Percentiles rank a stretch among this genome's conserved stretches.
phyloP scores from a whole-genome alignment of 495 filamentous ascomycete species.

The Patellaria atrata region DNA sequence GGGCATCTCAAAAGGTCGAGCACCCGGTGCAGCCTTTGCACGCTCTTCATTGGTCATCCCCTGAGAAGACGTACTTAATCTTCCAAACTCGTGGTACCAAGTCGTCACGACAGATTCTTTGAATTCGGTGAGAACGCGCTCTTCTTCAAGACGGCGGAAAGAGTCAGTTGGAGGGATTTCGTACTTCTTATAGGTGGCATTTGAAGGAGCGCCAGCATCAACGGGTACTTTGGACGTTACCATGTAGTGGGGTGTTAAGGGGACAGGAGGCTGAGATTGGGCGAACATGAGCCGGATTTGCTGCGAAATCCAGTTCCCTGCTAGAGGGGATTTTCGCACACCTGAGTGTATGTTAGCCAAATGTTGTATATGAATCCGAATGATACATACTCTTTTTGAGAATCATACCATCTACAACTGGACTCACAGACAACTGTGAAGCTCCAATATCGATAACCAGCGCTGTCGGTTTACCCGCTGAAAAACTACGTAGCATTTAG shows the following conservation, averaged over 20 bases:
- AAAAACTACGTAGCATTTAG: conserved; percentile 43
- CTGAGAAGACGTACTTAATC: conserved; percentile 40
- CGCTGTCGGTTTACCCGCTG: conserved; percentile 79
- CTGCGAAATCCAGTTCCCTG: conserved; percentile 75
- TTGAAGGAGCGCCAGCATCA: conserved; percentile 69
- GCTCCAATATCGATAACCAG: conserved; percentile 88
- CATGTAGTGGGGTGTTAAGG: conserved; percentile 73
- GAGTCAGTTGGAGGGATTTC: conserved; percentile 48
- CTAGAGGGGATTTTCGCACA: conserved; percentile 66
- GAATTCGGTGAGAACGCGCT: conserved; percentile 85
- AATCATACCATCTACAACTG: conserved; percentile 87
- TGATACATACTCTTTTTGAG: conserved; percentile 48
- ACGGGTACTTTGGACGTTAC: conserved; percentile 74
- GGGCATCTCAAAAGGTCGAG: conserved; percentile 92
- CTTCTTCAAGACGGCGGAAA: conserved; percentile 74
- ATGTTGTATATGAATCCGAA: conserved; percentile 4
- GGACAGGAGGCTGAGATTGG: conserved; percentile 58
- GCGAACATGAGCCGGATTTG: conserved; percentile 75
- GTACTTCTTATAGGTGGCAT: conserved; percentile 55
- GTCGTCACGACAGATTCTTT: conserved; percentile 94
- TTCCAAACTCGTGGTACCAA: conserved; percentile 74
- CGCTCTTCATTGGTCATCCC: conserved; percentile 54
- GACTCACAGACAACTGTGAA: conserved; percentile 77
- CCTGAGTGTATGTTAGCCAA: conserved; percentile 28
- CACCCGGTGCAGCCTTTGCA: conserved; percentile 45